Base-by-base conservation (phyloP, 2,329 filamentous ascomycete species). In the Fusarium sulawesiense region DNA sequence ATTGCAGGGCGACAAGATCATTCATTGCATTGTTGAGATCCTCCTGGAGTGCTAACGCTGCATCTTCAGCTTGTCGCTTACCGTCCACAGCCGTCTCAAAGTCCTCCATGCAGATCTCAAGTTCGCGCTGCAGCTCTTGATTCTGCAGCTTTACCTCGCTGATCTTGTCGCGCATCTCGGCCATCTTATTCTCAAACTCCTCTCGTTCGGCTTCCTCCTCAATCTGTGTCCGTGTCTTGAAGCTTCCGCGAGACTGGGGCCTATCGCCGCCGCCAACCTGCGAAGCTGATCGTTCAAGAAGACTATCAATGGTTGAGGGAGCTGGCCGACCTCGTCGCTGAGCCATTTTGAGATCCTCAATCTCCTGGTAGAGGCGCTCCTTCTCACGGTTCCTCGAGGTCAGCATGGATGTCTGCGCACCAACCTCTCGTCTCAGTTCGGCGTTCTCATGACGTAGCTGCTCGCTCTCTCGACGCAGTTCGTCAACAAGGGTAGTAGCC, bases 401-500 rank as follows among this genome's bases (percentile, higher is more conserved):
- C 34, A 99, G 87, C 93, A 99, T 98, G 0, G 94, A 98, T 1
- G 94, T 97, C 78, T 99, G 96, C 4, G 96, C 96, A 66, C 94
- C 93, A 30, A 98, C 92, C 79, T 98, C 94, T 56, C 94, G 92
- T 56, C 95, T 89, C 32, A 99, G 81, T 78, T 98, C 95, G 4
- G 93, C 93, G 75, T 98, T 98, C 76, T 98, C 95, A 76, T 95
- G 93, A 54, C 93, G 91, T 29, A 98, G 83, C 72, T 97, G 91
- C 67, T 93, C 91, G 59, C 86, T 87, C 74, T 91, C 89, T 7
- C 85, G 83, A 12, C 87, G 86, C 10, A 93, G 82, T 65, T 97
- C 93, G n/a, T 96, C 92, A 13, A 93, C 87, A 3, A 94, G 87
- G 11, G 88, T 92, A 68, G 86, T 90, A 3, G 89, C 84, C 12